Percentiles rank a stretch among this genome's conserved stretches.
phyloP scores from a whole-genome alignment of 768 basidiomycete species.

The button mushroom (Agaricus bisporus) region DNA sequence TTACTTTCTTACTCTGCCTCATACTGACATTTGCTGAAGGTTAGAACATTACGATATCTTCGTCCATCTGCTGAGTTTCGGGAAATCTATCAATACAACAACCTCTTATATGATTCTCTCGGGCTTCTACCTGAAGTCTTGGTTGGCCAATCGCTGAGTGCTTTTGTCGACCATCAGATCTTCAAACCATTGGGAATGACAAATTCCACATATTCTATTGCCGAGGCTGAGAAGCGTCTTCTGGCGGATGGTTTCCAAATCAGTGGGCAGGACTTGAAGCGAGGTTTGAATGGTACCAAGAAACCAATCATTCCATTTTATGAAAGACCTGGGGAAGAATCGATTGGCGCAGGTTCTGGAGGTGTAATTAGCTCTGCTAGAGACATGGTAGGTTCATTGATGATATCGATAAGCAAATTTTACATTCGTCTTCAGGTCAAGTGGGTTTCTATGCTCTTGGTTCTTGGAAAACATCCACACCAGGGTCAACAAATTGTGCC shows the following conservation, averaged over 20 bases:
- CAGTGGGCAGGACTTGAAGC: conserved; percentile 25
- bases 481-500: conserved; percentile 32
- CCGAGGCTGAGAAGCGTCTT: conserved; percentile 26
- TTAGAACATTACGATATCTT: conserved; percentile 29
- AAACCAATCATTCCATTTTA: conserved; percentile 33
- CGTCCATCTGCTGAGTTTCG: conserved; percentile 34
- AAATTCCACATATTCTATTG: conserved; percentile 32
- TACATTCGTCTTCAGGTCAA: conserved; percentile 13
- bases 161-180: conserved; percentile 31
- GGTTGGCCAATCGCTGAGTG: conserved; percentile 33
- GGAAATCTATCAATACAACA: conserved; percentile 40
- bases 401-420: background rate
- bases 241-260: conserved; percentile 32
- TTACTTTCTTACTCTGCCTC: background rate
- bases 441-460: conserved; percentile 36
- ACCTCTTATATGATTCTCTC: conserved; percentile 37
- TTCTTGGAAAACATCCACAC: conserved; percentile 30
- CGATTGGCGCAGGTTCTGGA: conserved; percentile 34
- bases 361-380: conserved; percentile 33
- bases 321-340: conserved; percentile 31
- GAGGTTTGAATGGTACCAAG: conserved; percentile 24
- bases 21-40: conserved; percentile 16
- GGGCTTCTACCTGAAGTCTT: conserved; percentile 32
- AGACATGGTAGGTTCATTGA: conserved; percentile 28
- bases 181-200: conserved; percentile 34